Evolutionary conservation across 176 grass and related monocot genomes (phyloP).

Genomic region (Hsuehochloa calcarea): DNA sequence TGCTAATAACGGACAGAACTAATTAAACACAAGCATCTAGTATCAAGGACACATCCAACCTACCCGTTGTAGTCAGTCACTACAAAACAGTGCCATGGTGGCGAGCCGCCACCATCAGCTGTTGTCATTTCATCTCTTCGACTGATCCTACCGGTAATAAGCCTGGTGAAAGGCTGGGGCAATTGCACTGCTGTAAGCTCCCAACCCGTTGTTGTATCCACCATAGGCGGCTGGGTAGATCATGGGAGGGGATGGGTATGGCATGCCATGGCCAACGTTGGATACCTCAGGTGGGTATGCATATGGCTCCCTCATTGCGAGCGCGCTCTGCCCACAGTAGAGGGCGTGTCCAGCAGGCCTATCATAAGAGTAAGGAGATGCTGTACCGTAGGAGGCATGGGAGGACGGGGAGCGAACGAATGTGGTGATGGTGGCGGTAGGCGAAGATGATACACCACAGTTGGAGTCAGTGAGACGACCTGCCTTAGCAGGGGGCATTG

Average conservation of each 20-base stretch:
- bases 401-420: slow-evolving; percentile 53
- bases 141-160: slow-evolving; percentile 63
- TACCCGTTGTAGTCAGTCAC: slow-evolving; percentile 68
- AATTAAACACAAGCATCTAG: slow-evolving; percentile 50
- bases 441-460: slow-evolving; percentile 38
- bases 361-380: slow-evolving; percentile 61
- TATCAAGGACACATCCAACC: slow-evolving; percentile 34
- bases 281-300: slow-evolving; percentile 46
- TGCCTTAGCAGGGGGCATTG: slow-evolving; percentile 59
- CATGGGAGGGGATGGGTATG: slow-evolving; percentile 60
- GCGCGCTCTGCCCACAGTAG: slow-evolving; percentile 52
- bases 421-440: neutral
- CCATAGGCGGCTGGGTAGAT: slow-evolving; percentile 44
- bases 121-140: slow-evolving; percentile 35
- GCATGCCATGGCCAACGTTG: slow-evolving; percentile 34
- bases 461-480: slow-evolving; percentile 51
- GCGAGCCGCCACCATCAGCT: slow-evolving; percentile 30
- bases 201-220: slow-evolving; percentile 38
- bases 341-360: slow-evolving; percentile 35
- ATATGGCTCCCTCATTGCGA: slow-evolving; percentile 58
- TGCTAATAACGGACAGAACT: slow-evolving; percentile 20
- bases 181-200: slow-evolving; percentile 43
- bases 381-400: slow-evolving; percentile 41
- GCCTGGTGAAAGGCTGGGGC: slow-evolving; percentile 56
- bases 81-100: slow-evolving; percentile 61